A percentile compares a stretch with the other conserved stretches of the same genome.
These are phyloP conservation scores for Fusarium keratoplasticum DNA, from an alignment of 2,329 filamentous ascomycete species.

Conservation along the genomic window DNA sequence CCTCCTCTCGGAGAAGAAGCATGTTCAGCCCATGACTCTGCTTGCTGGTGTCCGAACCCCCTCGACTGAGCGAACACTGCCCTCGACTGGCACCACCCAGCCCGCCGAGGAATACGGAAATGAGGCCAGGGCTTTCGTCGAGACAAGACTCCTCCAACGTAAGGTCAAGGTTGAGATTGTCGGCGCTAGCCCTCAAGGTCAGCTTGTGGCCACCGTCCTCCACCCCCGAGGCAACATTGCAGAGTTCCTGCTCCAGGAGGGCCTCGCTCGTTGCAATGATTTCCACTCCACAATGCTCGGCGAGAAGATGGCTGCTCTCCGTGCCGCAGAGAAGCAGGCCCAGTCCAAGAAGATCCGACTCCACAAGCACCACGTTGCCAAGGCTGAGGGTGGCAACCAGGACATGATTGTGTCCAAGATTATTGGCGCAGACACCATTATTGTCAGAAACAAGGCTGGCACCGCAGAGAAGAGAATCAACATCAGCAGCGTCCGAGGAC, in stretches of 20 bases:
- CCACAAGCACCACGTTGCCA: conserved; percentile 84
- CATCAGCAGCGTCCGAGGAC: conserved; percentile 92
- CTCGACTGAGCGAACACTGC: conserved; percentile 85
- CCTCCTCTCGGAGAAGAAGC: conserved; percentile 82
- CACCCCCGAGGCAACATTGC: conserved; percentile 95
- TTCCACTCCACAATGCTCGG: conserved; percentile 95
- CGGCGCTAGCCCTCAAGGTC: conserved; percentile 88
- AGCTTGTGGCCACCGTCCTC: conserved; percentile 87
- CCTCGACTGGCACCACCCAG: conserved; percentile 82
- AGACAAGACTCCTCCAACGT: conserved; percentile 86
- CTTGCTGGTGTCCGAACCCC: conserved; percentile 91
- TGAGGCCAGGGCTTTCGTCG: conserved; percentile 89
- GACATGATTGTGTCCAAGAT: conserved; percentile 90
- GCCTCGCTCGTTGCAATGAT: conserved; percentile 92
- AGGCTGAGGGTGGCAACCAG: conserved; percentile 72
- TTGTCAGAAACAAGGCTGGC: conserved; percentile 86
- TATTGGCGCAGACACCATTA: conserved; percentile 88
- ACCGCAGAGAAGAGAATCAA: conserved; percentile 87
- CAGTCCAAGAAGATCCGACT: conserved; percentile 81
- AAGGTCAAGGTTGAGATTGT: conserved; percentile 85
- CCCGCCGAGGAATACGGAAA: conserved; percentile 90
- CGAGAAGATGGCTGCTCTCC: conserved; percentile 84
- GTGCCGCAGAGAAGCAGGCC: conserved; percentile 87
- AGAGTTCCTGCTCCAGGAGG: conserved; percentile 88
- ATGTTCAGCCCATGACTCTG: conserved; percentile 88